Conservation (phyloP, 2,329 filamentous ascomycete species). For the Salinomyces thailandicus region DNA sequence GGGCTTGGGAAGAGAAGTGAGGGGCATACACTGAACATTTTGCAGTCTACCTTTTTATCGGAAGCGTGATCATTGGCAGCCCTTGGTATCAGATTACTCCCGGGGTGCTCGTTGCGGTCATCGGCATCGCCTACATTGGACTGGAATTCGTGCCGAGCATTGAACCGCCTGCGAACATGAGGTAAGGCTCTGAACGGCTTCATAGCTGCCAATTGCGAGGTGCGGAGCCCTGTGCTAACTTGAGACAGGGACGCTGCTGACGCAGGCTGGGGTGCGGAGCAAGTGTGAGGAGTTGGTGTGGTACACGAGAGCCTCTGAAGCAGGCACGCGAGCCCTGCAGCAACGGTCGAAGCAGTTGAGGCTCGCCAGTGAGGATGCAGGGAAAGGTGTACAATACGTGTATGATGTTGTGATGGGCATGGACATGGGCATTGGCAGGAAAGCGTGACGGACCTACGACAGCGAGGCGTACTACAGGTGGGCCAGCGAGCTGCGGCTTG, state of each 20-base stretch:
- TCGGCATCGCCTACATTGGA: conserved; percentile 63
- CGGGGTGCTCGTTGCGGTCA: conserved; percentile 64
- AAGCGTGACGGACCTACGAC: no score
- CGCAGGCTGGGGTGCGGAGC: conserved; percentile 43
- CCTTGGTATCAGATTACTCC: conserved; percentile 60
- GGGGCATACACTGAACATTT: conserved; percentile 7
- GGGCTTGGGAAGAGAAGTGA: no score
- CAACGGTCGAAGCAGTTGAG: no score
- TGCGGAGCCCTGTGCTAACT: no score
- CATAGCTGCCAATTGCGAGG: background rate
- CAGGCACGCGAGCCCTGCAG: no score
- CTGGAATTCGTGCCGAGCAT: conserved; percentile 43
- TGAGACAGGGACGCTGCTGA: conserved; percentile 44
- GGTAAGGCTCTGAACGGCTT: conserved; percentile 21
- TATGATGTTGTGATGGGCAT: no score
- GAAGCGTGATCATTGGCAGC: conserved; percentile 67
- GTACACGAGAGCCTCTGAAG: no score
- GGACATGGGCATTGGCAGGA: no score
- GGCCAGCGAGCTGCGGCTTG: no score
- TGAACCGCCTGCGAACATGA: conserved; percentile 45
- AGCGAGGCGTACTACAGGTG: no score
- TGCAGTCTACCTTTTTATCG: conserved; percentile 91
- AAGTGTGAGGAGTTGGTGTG: conserved; percentile 40
- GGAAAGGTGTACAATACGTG: no score
- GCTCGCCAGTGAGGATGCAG: no score